Evolutionary conservation across 768 basidiomycete species (phyloP).

Genomic region (Cystobasidium onofrii): DNA sequence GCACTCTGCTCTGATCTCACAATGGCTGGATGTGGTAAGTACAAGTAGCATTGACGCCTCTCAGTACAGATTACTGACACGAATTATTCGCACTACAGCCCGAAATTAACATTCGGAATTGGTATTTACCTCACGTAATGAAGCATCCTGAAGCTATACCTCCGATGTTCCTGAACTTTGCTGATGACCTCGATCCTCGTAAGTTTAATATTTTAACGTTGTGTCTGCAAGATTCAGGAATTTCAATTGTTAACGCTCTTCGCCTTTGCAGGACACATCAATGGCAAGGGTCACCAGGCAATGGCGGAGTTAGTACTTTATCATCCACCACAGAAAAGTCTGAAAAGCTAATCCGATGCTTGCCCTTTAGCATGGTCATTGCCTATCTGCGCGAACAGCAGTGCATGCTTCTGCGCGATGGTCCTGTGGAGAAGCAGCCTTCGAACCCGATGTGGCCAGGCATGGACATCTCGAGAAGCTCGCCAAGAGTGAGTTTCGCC

Average conservation of each 20-base stretch:
- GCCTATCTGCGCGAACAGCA: constrained; percentile 32
- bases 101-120: constrained; percentile 33
- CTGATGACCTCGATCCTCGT: constrained; percentile 5
- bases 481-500: constrained; percentile 15
- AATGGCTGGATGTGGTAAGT: constrained; percentile 30
- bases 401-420: constrained; percentile 20
- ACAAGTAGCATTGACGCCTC: background rate
- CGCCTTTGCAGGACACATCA: constrained; percentile 16
- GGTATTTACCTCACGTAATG: constrained; percentile 32
- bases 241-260: background rate
- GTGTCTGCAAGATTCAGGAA: no score
- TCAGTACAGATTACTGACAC: background rate
- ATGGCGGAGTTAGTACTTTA: constrained; percentile 20
- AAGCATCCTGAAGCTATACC: constrained; percentile 23
- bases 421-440: background rate
- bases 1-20: constrained; percentile 18
- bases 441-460: background rate
- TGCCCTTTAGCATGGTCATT: constrained; percentile 20
- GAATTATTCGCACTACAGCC: background rate
- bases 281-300: constrained; percentile 22
- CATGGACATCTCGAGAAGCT: constrained; percentile 1
- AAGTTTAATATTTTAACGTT: background rate
- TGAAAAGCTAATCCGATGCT: background rate
- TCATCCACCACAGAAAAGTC: background rate
- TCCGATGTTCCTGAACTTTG: constrained; percentile 7